These are phyloP conservation scores for Stevia rebaudiana DNA, from an alignment of 140 eudicot genomes.

Conservation along the genomic window DNA sequence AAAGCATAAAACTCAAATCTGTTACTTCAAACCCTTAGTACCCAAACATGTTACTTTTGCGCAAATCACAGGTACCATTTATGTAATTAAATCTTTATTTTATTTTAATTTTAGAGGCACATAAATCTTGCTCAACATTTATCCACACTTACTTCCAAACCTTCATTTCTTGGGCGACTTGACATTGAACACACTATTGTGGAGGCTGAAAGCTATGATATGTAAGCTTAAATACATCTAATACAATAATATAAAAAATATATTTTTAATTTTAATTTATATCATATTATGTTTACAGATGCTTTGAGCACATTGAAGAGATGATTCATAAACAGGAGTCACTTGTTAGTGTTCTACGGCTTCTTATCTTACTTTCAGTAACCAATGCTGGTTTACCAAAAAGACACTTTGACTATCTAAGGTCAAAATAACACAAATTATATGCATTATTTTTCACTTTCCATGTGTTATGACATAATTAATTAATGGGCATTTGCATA, in stretches of 20 bases:
- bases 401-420: slow-evolving; percentile 74
- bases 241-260: neutral
- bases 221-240: slow-evolving; percentile 46
- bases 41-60: no score
- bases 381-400: slow-evolving; percentile 88
- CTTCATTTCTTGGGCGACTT: slow-evolving; percentile 75
- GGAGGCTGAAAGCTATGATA: slow-evolving; percentile 93
- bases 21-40: no score
- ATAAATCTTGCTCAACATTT: slow-evolving; percentile 97
- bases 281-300: slow-evolving; percentile 44
- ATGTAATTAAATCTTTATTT: neutral
- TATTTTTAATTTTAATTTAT: neutral
- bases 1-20: no score
- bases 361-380: slow-evolving; percentile 75
- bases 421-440: slow-evolving; percentile 35
- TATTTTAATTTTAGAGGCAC: slow-evolving; percentile 64
- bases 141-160: slow-evolving; percentile 77
- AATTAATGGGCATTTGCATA: no score
- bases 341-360: slow-evolving; percentile 66
- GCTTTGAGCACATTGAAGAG: slow-evolving; percentile 89
- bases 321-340: slow-evolving; percentile 96
- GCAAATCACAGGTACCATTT: no score
- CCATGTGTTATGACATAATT: neutral
- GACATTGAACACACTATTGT: slow-evolving; percentile 95
- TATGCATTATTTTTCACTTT: neutral